Base-by-base conservation (phyloP, 148 eudicot genomes). In the Rhododendron kiyosumense region DNA sequence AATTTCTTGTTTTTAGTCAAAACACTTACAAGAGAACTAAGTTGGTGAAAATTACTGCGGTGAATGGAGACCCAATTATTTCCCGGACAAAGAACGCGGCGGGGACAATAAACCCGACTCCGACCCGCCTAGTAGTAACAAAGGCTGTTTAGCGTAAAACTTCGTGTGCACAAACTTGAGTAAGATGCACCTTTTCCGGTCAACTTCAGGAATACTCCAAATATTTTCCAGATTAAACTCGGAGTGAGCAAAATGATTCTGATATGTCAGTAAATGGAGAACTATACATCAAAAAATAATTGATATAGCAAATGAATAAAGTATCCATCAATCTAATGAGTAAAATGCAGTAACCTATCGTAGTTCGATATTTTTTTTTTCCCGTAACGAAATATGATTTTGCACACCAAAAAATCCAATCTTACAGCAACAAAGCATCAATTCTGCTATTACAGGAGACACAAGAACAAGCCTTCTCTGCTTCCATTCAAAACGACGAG, bases 351-450 rank as follows among this genome's bases (percentile, higher is more conserved):
- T 28, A 74, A 71, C 17, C 38, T 84, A 73, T 75, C 81, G 13
- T 36, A 17, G 76, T 14, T 32, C 17, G 38, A 38, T 18, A 18
- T 38, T 82, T 45, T 76, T 52, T 43, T 41, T 82, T 28, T 76
- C 13, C 32, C 28, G 46, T 49, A 49, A 30, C 18, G 3, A 48
- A 71, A 22, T 28, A 81, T 51, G 41, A 12, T 34, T 17, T 1
- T 51, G 52, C 69, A 84, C 34, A 82, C 75, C 75, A 43, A 13
- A 82, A 83, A 83, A 83, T 46, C 30, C 54, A 84, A 84, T 73
- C 85, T n/a, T 74, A 84, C 48, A 51, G 36, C 65, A 75, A 49
- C 46, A 51, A 51, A 84, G 49, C 81, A 73, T 74, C 49, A 34
- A 12, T 22, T 61, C 22, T 32, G 51, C 48, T 18, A 74, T 32